Base-by-base conservation (phyloP, 1,139 yeast genomes). In the Citeromyces hawaiiensis region DNA sequence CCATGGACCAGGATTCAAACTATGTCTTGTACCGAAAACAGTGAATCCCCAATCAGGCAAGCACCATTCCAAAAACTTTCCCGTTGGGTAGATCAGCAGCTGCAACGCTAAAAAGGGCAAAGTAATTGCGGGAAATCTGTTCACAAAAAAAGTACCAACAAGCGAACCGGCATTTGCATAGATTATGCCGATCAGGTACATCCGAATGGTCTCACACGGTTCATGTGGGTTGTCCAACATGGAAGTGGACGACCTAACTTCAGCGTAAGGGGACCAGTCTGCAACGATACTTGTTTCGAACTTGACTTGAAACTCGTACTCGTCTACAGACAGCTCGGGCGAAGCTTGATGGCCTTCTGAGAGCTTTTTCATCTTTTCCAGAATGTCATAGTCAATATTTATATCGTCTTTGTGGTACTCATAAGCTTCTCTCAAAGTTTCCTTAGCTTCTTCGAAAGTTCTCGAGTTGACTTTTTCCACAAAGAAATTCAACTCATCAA, bases 1-100 rank as follows among this genome's bases (percentile, higher is more conserved):
- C 83, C 85, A 81, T 5, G 76, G 75, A 6, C 79, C 79, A 2
- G 77, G 76, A 54, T 76, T 66, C 49, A 74, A 49, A 39, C 71
- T 55, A 50, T 57, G 44, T 42, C 61, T 60, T 42, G 47, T 52
- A 32, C 64, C 70, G 45, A 53, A 55, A 27, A 38, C 42, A 36
- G 51, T 63, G 51, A 73, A 52, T 14, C 66, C 68, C 66, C 67
- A 61, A 41, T 65, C 64, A 4, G 83, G 83, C 14, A 76, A 42
- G 33, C 56, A 40, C 17, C 44, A 29, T 36, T 59, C 64, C 52
- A 61, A 56, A 1, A 60, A 43, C 39, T 54, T 54, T 39, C 85
- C 86, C 47, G 70, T 60, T 10, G 81, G 80, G 49, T 70, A 76
- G 37, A 77, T 56, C 42, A 79, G 63, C 43, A 78, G 57, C 51